phyloP scores from a whole-genome alignment of 768 basidiomycete species.

The Leccinum obscurum region DNA sequence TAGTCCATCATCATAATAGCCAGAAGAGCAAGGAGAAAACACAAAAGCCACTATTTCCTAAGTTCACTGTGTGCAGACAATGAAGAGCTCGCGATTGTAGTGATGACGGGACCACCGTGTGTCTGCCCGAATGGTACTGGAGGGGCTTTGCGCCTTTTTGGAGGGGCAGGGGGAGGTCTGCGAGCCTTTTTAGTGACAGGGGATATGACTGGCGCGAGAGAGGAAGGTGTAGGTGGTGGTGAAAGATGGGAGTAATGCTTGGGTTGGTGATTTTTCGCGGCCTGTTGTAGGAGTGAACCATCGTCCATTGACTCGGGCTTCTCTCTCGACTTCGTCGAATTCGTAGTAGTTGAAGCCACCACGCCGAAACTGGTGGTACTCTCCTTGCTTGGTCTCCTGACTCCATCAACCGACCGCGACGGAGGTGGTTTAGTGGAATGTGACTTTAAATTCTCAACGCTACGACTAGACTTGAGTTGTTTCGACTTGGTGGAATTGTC shows the following conservation, averaged over 20 bases:
- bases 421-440: constrained; percentile 28
- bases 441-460: constrained; percentile 57
- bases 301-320: constrained; percentile 31
- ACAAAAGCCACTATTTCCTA: constrained; percentile 16
- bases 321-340: constrained; percentile 23
- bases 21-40: constrained; percentile 6
- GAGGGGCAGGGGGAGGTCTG: constrained; percentile 66
- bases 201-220: constrained; percentile 17
- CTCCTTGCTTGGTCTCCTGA: constrained; percentile 43
- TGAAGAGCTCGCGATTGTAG: constrained; percentile 51
- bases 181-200: constrained; percentile 32
- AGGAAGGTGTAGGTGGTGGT: constrained; percentile 21
- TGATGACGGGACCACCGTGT: constrained; percentile 56
- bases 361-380: constrained; percentile 35
- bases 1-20: constrained; percentile 7
- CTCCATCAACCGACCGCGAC: constrained; percentile 35
- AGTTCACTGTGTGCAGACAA: constrained; percentile 20
- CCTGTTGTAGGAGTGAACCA: constrained; percentile 18
- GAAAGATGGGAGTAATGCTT: constrained; percentile 17
- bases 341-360: constrained; percentile 28
- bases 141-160: constrained; percentile 69
- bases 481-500: constrained; percentile 38
- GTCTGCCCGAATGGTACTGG: constrained; percentile 57
- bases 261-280: constrained; percentile 19
- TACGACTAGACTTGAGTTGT: constrained; percentile 61